Evolutionary conservation across 495 filamentous ascomycete species (phyloP), one percentile per base, ranked within the genome.

Genomic region (Aspergillus cavernicola): DNA sequence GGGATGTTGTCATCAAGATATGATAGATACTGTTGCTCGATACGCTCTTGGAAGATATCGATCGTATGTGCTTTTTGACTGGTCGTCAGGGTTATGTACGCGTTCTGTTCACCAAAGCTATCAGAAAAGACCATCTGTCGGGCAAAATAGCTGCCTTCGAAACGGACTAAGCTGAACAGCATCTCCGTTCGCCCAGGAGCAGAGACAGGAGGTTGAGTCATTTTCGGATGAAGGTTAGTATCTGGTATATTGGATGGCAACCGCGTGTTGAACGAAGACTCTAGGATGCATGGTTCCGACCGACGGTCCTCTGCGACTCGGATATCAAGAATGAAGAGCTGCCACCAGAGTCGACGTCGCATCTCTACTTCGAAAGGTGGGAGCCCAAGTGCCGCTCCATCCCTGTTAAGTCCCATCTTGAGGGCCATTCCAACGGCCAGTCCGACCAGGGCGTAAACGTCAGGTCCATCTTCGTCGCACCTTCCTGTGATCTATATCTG

Each of bases 271-370:
- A 83, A 92, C 1, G 76, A 67, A 26, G 73, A 65, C 15, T 83
- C 81, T 10, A 78, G 62, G 18, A 92, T 83, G 10, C 71, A 80
- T 6, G 86, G 80, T 39, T 90, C 85, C 39, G 80, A 83, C 1
- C 84, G 85, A 57, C 86, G 77, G 50, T 89, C 87, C 62, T 93
- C 87, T 7, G 85, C 80, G 0, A 83, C 83, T 5, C 84, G 75
- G 1, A 81, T 67, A 58, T 95, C 89, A 1, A 92, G 67, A 11
- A 85, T 72, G 57, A 79, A 85, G 3, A 92, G 73, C 16, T 85
- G 80, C 82, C 87, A 89, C 82, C 88, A 93, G 7, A 91, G 65
- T 0, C 89, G 78, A 39, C 88, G 76, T 37, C 88, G 76, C 76
- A 90, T 87, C 60, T 92, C 89, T 4, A 79, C 75, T 41, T 92